Evolutionary conservation across 441 rosid species (phyloP).

Genomic region (Euphorbia corollata): DNA sequence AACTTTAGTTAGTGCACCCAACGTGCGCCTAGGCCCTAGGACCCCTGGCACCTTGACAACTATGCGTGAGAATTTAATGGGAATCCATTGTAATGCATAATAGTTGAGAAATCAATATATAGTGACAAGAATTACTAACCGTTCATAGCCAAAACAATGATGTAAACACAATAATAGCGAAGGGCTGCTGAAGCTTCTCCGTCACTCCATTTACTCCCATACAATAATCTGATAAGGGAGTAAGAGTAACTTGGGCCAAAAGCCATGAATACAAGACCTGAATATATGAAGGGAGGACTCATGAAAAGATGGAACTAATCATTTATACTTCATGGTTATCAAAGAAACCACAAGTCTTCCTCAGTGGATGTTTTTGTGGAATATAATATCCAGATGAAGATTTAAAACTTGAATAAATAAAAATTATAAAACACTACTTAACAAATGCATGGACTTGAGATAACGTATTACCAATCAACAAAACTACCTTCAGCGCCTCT

Average conservation of each 20-base stretch:
- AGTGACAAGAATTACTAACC: conserved; percentile 43
- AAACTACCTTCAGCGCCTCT: conserved; percentile 86
- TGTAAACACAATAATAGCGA: conserved; percentile 69
- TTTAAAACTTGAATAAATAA: background rate
- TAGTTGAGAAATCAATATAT: background rate
- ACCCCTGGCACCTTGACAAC: too few relatives aligned
- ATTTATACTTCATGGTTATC: background rate
- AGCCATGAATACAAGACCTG: conserved; percentile 82
- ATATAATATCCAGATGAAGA: background rate
- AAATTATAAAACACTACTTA: background rate
- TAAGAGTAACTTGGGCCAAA: conserved; percentile 96
- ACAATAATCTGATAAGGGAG: conserved; percentile 74
- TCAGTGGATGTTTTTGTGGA: background rate
- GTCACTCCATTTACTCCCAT: conserved; percentile 89
- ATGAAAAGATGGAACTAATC: conserved; percentile 3
- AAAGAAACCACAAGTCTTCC: background rate
- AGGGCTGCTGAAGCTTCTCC: conserved; percentile 83
- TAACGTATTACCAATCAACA: conserved; percentile 52
- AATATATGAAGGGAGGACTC: conserved; percentile 16
- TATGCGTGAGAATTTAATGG: conserved; percentile 4
- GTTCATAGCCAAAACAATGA: conserved; percentile 81
- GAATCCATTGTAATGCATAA: background rate
- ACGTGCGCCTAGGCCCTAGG: too few relatives aligned
- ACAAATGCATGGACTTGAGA: background rate
- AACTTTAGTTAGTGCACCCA: too few relatives aligned